phyloP scores from a whole-genome alignment of 2,329 filamentous ascomycete genomes.

The Aspergillus candidus region DNA sequence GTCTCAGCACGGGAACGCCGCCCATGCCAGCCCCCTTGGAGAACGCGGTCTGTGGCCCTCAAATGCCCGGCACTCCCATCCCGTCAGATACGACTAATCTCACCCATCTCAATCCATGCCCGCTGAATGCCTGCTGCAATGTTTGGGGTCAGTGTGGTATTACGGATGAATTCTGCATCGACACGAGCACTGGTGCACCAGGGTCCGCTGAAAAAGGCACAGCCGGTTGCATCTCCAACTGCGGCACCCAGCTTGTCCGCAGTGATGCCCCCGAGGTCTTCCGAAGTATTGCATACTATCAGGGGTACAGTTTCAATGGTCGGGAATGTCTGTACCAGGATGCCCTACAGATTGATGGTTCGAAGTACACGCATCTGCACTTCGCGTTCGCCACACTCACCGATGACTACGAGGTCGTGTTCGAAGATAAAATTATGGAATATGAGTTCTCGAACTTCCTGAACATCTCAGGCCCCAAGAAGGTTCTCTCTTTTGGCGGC shows the following conservation, averaged over 20 bases:
- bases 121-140: conserved; percentile 39
- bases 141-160: conserved; percentile 42
- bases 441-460: conserved; percentile 32
- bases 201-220: conserved; percentile 31
- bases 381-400: conserved; percentile 34
- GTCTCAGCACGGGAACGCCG: conserved; percentile 35
- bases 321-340: conserved; percentile 28
- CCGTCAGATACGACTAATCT: conserved; percentile 27
- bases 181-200: conserved; percentile 26
- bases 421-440: conserved; percentile 14
- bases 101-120: conserved; percentile 42
- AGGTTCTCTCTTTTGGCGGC: conserved; percentile 43
- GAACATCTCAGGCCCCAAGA: conserved; percentile 23
- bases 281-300: conserved; percentile 27
- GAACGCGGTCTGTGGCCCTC: conserved; percentile 43
- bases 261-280: conserved; percentile 17
- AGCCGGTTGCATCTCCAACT: conserved; percentile 40
- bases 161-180: conserved; percentile 40
- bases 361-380: conserved; percentile 30
- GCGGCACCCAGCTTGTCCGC: conserved; percentile 33
- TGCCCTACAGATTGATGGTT: conserved; percentile 16
- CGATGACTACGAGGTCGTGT: conserved; percentile 24
- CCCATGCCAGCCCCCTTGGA: conserved; percentile 36
- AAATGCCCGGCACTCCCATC: conserved; percentile 32
- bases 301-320: conserved; percentile 22